phyloP scores from a whole-genome alignment of 192 early-diverging fungal species.

The Backusella sp. region DNA sequence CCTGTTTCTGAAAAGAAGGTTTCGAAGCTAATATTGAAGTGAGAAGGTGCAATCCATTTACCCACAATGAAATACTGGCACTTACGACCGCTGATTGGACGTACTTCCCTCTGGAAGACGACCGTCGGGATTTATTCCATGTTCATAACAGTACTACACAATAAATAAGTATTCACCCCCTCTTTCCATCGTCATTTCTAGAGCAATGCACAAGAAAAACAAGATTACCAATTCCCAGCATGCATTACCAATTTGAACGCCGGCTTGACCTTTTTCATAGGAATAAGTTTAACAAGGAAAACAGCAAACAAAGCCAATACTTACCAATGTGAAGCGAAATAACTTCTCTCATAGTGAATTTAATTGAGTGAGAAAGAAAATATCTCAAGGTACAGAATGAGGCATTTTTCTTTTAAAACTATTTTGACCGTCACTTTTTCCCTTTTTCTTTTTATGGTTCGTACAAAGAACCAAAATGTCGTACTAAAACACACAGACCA shows the following conservation, averaged over 20 bases:
- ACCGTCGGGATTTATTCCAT: slow-evolving; percentile 97
- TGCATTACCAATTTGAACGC: slow-evolving; percentile 99
- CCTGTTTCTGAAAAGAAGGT: slow-evolving; percentile 99
- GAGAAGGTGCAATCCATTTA: not conserved
- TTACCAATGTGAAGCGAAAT: slow-evolving; percentile 75
- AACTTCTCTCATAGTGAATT: slow-evolving; percentile 68
- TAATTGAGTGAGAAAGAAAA: not conserved
- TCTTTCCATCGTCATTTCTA: not conserved
- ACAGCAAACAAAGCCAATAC: not conserved
- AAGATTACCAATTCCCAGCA: slow-evolving; percentile 90
- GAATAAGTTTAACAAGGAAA: not conserved
- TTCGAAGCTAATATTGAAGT: slow-evolving; percentile 57
- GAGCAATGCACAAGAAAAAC: not conserved
- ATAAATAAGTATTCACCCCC: not conserved
- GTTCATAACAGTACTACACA: slow-evolving; percentile 76
- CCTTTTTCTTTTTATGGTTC: not conserved
- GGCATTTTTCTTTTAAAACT: not conserved
- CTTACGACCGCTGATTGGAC: slow-evolving; percentile 21
- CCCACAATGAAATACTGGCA: not conserved
- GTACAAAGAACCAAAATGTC: not conserved
- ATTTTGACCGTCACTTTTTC: slow-evolving; percentile 1
- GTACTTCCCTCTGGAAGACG: slow-evolving; percentile 43
- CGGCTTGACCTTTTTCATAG: slow-evolving; percentile 67
- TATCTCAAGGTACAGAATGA: not conserved
- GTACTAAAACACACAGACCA: slow-evolving; percentile 3